Base-by-base conservation (phyloP, 140 eudicot genomes). In the Eryngium alpinum region DNA sequence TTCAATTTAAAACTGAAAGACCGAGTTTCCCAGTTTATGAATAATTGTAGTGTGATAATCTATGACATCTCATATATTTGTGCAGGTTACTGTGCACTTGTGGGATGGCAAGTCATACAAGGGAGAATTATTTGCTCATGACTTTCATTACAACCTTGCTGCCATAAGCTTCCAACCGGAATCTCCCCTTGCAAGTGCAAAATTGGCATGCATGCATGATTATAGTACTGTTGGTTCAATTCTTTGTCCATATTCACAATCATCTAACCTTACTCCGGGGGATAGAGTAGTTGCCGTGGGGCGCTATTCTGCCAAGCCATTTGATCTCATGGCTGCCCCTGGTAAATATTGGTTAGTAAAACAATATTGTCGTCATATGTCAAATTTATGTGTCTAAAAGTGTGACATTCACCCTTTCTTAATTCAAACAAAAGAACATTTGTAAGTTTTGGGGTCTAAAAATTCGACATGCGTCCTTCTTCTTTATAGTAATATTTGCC, bases 111-210 rank as follows among this genome's bases (percentile, higher is more conserved):
- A 16, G 17, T 16, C 22, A 29, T 69, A 27, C 46, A 1, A 31
- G 10, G 74, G 74, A 27, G 38, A 69, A 69, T 43, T 29, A 16
- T 0, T 31, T 69, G 74, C 74, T 69, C 38, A 27, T 69, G 74
- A 69, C 29, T 69, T 69, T 69, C 74, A 69, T 11, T 69, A 29
- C 74, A 69, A 69, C 74, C 74, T 69, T 13, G 74, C 74, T 69
- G 74, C 74, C 74, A 69, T 69, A 29, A 69, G 46, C 21, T 28
- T 66, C 73, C 27, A 66, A 22, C 17, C 73, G 43, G 73, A 66
- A 28, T 12, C 24, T 28, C 43, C 73, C 21, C 43, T 66, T 66
- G 38, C 43, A 66, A 15, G 34, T 66, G 73, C 73, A 66, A 66
- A 19, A 66, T 66, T 66, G 73, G 73, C 73, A 28, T 38, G 1